Percentiles rank a stretch among this genome's conserved stretches.
Conservation (phyloP, 1,284 basidiomycete genomes). For the Leccinum subspadiceum region DNA sequence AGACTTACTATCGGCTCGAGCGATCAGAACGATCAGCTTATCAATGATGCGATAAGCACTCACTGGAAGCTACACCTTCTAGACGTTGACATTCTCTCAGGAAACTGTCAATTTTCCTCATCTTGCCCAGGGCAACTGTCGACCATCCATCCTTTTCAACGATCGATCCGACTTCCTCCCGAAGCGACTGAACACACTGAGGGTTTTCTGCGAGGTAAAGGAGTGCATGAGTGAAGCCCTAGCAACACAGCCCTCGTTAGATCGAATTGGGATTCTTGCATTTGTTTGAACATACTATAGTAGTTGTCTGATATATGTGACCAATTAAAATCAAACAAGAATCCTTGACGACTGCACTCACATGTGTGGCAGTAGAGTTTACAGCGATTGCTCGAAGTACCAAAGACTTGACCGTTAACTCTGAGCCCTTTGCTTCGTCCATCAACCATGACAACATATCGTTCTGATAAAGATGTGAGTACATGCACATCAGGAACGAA, state of each 20-base stretch:
- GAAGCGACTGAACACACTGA: neutral
- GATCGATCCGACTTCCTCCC: conserved; percentile 14
- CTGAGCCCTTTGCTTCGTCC: conserved; percentile 34
- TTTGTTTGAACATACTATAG: neutral
- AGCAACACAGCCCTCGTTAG: neutral
- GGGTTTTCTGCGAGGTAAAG: conserved; percentile 38
- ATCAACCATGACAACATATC: conserved; percentile 42
- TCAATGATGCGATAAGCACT: too few relatives aligned
- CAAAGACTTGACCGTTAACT: conserved; percentile 12
- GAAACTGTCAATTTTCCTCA: conserved; percentile 49
- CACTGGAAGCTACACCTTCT: conserved; percentile 17
- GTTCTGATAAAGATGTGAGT: neutral
- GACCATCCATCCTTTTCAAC: conserved; percentile 43
- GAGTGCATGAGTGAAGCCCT: conserved; percentile 37
- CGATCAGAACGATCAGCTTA: neutral
- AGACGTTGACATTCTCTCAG: conserved; percentile 42
- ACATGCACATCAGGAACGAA: conserved; percentile 17
- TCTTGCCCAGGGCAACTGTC: conserved; percentile 38
- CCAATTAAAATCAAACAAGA: too few relatives aligned
- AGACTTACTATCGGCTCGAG: conserved; percentile 27
- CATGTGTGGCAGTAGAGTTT: conserved; percentile 41
- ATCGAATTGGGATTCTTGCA: neutral
- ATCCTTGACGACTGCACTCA: conserved; percentile 5
- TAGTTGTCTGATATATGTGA: neutral
- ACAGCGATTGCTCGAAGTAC: conserved; percentile 29